phyloP scores from a whole-genome alignment of 1,284 basidiomycete genomes.

The Cronartium ribicola region DNA sequence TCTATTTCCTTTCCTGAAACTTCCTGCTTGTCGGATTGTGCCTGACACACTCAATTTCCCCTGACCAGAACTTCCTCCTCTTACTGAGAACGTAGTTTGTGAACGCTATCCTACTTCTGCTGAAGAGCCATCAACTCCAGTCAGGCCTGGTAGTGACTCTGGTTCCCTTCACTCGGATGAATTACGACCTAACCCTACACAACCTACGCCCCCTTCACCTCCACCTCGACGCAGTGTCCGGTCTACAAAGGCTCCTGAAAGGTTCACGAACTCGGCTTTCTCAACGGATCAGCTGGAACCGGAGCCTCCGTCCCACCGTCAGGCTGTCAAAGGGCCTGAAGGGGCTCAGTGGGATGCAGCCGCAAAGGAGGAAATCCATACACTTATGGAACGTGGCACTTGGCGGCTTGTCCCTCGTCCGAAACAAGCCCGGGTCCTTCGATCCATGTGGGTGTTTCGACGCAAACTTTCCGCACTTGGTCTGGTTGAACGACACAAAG shows the following conservation, averaged over 20 bases:
- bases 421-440: neutral
- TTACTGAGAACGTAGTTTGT: neutral
- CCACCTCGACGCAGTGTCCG: neutral
- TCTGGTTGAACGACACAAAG: neutral
- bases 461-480: neutral
- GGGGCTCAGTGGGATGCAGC: neutral
- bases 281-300: neutral
- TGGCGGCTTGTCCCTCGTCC: constrained; percentile 8
- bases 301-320: neutral
- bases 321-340: neutral
- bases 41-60: neutral
- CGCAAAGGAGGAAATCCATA: neutral
- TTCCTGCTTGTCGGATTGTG: neutral
- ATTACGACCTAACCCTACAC: too few relatives aligned
- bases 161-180: too few relatives aligned
- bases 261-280: neutral
- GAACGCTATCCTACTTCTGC: neutral
- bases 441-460: neutral
- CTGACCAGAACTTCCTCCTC: neutral
- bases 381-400: neutral
- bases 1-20: neutral
- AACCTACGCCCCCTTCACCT: neutral
- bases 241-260: neutral
- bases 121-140: neutral
- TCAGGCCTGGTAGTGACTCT: too few relatives aligned